phyloP scores from a whole-genome alignment of 108 stramenopile genomes.

The Parietichytrium sp. region DNA sequence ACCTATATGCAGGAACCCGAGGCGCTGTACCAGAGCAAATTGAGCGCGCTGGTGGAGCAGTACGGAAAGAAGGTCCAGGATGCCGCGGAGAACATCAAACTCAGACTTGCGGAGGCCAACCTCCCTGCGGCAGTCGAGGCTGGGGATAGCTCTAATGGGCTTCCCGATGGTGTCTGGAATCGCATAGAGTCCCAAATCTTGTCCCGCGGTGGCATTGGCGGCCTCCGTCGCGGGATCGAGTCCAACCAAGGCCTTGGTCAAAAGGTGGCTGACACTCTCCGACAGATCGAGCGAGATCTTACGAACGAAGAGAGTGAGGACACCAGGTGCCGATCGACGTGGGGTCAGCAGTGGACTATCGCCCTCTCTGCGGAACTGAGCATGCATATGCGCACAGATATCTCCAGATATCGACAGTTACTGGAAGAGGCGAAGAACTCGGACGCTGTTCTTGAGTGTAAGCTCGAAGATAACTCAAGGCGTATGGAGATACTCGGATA shows the following conservation, averaged over 20 bases:
- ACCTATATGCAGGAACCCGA: slow-evolving; percentile 13
- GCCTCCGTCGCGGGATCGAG: neutral
- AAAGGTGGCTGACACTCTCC: neutral
- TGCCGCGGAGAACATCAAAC: neutral
- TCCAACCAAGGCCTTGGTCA: neutral
- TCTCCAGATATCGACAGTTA: neutral
- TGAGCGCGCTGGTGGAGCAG: neutral
- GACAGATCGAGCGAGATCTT: neutral
- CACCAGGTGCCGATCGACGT: neutral
- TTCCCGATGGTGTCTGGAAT: slow-evolving; percentile 27
- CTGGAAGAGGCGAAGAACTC: neutral
- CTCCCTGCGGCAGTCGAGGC: slow-evolving; percentile 27
- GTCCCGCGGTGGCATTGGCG: neutral
- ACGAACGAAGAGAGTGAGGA: neutral
- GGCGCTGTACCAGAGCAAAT: slow-evolving; percentile 1
- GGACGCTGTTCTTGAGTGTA: neutral
- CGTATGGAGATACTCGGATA: neutral
- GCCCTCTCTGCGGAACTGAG: slow-evolving; percentile 23
- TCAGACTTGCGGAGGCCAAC: slow-evolving; percentile 1
- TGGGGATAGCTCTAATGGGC: slow-evolving; percentile 8
- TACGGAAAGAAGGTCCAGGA: slow-evolving; percentile 33
- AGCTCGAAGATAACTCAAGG: neutral
- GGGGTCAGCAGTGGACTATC: slow-evolving; percentile 31
- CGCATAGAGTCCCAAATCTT: neutral
- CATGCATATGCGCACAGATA: neutral